phyloP scores from a whole-genome alignment of 768 basidiomycete species.

The Leucocoprinus birnbaumii region DNA sequence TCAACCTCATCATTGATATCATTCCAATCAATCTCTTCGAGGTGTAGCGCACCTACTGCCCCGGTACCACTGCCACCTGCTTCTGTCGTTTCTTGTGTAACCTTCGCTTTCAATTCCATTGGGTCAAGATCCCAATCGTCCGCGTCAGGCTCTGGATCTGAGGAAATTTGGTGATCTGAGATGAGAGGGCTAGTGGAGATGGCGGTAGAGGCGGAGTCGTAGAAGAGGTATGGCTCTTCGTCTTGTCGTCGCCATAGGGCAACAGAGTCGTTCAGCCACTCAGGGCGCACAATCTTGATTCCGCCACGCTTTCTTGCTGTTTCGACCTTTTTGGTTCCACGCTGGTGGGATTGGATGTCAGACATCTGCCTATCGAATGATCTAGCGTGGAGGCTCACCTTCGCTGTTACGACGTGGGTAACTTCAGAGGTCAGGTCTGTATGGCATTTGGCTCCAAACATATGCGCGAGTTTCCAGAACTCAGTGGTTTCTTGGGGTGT shows the following conservation, averaged over 20 bases:
- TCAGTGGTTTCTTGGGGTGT: slow-evolving; percentile 75
- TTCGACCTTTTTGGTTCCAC: slow-evolving; percentile 90
- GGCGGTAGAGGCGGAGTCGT: slow-evolving; percentile 45
- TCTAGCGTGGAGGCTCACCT: slow-evolving; percentile 44
- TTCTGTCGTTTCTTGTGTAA: slow-evolving; percentile 18
- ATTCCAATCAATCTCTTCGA: slow-evolving; percentile 74
- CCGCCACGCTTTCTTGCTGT: slow-evolving; percentile 72
- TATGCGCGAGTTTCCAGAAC: slow-evolving; percentile 80
- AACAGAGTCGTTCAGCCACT: slow-evolving; percentile 89
- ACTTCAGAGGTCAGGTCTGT: slow-evolving; percentile 61
- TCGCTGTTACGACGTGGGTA: slow-evolving; percentile 92
- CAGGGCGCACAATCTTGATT: slow-evolving; percentile 81
- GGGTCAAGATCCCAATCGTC: slow-evolving; percentile 63
- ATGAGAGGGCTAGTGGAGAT: slow-evolving; percentile 12
- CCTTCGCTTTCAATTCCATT: slow-evolving; percentile 25
- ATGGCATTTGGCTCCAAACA: slow-evolving; percentile 85
- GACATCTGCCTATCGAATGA: neutral
- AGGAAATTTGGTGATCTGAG: slow-evolving; percentile 45
- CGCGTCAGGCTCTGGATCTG: slow-evolving; percentile 62
- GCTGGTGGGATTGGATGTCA: slow-evolving; percentile 36
- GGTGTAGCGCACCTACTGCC: slow-evolving; percentile 35
- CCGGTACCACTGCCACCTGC: slow-evolving; percentile 2
- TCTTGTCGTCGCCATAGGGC: slow-evolving; percentile 85
- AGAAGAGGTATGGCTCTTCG: slow-evolving; percentile 74
- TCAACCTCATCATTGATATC: slow-evolving; percentile 86